These are phyloP conservation scores for Naganishia liquefaciens DNA, from an alignment of 1,284 basidiomycete genomes.

Conservation along the genomic window DNA sequence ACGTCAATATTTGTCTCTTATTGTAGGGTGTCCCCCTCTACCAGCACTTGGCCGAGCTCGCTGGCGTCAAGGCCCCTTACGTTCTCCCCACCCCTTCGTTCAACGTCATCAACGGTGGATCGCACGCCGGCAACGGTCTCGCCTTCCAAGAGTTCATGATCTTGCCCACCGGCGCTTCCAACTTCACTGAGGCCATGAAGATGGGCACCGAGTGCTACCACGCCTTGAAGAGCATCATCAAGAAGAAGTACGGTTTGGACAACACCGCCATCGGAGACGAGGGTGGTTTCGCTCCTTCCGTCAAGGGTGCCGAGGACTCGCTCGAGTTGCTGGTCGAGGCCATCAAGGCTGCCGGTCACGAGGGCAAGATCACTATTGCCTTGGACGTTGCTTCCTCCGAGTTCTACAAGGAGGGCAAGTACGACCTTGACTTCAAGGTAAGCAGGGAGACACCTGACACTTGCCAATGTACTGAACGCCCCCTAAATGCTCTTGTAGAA, in stretches of 20 bases:
- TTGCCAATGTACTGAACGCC: too few relatives aligned
- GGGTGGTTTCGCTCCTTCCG: slow-evolving; percentile 99
- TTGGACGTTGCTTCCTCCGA: slow-evolving; percentile 99
- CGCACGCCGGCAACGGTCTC: slow-evolving; percentile 98
- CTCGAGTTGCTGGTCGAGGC: slow-evolving; percentile 94
- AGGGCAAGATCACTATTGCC: slow-evolving; percentile 98
- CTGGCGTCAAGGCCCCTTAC: slow-evolving; percentile 90
- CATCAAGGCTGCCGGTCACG: slow-evolving; percentile 96
- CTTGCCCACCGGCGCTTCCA: slow-evolving; percentile 85
- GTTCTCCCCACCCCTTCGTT: slow-evolving; percentile 87
- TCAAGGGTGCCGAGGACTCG: slow-evolving; percentile 93
- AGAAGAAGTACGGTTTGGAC: slow-evolving; percentile 98
- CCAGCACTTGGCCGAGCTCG: slow-evolving; percentile 92
- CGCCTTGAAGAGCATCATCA: slow-evolving; percentile 98
- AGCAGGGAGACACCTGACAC: slow-evolving; percentile 11
- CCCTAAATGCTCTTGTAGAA: slow-evolving; percentile 78
- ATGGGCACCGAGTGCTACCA: slow-evolving; percentile 99
- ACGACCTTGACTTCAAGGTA: slow-evolving; percentile 88
- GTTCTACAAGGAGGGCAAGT: slow-evolving; percentile 99
- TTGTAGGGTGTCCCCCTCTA: slow-evolving; percentile 73
- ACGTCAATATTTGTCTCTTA: background rate
- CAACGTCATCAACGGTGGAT: slow-evolving; percentile 99
- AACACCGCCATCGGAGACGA: slow-evolving; percentile 99
- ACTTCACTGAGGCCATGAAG: slow-evolving; percentile 97
- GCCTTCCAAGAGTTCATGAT: slow-evolving; percentile 99